phyloP scores from a whole-genome alignment of 805 yeast species.

The Yarrowia deformans region DNA sequence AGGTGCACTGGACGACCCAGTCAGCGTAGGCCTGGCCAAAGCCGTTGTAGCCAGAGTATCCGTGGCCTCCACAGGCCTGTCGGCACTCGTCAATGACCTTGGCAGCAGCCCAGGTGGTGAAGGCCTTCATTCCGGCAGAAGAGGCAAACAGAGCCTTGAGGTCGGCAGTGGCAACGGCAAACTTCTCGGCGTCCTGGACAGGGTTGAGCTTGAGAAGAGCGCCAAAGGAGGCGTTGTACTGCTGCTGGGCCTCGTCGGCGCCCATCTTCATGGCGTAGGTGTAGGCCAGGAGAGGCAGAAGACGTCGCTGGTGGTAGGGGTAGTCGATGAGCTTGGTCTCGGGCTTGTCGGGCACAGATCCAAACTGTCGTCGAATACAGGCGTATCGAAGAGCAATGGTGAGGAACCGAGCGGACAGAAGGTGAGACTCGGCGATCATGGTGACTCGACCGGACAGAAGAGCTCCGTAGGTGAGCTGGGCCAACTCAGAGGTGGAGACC shows the following conservation, averaged over 20 bases:
- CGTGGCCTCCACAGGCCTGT: conserved; percentile 97
- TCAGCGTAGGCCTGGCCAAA: conserved; percentile 88
- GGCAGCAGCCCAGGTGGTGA: conserved; percentile 86
- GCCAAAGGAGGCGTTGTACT: conserved; percentile 53
- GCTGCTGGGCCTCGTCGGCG: conserved; percentile 64
- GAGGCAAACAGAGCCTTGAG: conserved; percentile 81
- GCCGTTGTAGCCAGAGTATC: conserved; percentile 89
- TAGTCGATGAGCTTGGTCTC: conserved; percentile 84
- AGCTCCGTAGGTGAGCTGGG: conserved; percentile 88
- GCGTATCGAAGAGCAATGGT: conserved; percentile 91
- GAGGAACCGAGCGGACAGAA: conserved; percentile 77
- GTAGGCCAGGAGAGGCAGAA: conserved; percentile 81
- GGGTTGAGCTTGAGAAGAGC: conserved; percentile 60
- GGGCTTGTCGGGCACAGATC: conserved; percentile 55
- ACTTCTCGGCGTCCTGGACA: conserved; percentile 54
- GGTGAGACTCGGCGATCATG: conserved; percentile 86
- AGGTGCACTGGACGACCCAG: conserved; percentile 98
- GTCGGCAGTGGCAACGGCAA: conserved; percentile 59
- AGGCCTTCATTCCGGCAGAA: conserved; percentile 87
- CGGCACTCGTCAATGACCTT: conserved; percentile 85
- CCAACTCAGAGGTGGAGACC: conserved; percentile 80
- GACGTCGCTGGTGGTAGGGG: conserved; percentile 86
- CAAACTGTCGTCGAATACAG: conserved; percentile 87
- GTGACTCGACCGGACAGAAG: conserved; percentile 86
- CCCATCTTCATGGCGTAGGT: conserved; percentile 79